Evolutionary conservation across 306 rosid genomes (phyloP).

Genomic region (Coriaria nepalensis): DNA sequence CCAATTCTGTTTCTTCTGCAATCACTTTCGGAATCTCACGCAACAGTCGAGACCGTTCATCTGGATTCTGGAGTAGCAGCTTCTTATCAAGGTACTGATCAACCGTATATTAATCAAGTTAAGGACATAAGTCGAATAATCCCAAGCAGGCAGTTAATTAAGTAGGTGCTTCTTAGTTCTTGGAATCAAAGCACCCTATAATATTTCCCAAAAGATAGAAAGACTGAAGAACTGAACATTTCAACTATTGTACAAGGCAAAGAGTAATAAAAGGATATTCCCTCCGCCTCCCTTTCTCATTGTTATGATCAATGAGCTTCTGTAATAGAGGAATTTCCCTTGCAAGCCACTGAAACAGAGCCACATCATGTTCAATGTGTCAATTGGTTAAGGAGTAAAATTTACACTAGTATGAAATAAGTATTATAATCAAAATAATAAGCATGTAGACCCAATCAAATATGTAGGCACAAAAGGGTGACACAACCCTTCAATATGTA

Average conservation of each 20-base stretch:
- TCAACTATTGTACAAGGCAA: conserved; percentile 3
- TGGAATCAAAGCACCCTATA: not conserved
- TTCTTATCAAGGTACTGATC: conserved; percentile 51
- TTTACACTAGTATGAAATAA: too few relatives aligned
- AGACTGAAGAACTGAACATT: not conserved
- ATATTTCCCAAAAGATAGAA: not conserved
- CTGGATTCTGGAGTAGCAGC: conserved; percentile 50
- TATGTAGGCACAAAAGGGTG: too few relatives aligned
- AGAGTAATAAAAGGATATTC: conserved; percentile 68
- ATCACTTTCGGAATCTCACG: conserved; percentile 49
- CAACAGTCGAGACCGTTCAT: conserved; percentile 54
- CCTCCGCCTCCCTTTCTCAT: conserved; percentile 86
- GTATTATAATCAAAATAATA: too few relatives aligned
- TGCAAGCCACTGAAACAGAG: conserved; percentile 52
- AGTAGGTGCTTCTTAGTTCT: too few relatives aligned
- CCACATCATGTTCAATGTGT: conserved; percentile 15
- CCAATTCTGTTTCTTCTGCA: conserved; percentile 44
- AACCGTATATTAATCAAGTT: conserved; percentile 38
- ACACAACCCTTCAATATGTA: too few relatives aligned
- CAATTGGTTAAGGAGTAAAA: not conserved
- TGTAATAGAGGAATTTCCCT: conserved; percentile 42
- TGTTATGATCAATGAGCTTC: conserved; percentile 62
- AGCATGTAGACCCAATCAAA: too few relatives aligned
- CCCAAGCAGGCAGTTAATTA: too few relatives aligned
- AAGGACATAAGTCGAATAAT: conserved; percentile 29